These are phyloP conservation scores for Lasiosphaeris hirsuta DNA, from an alignment of 495 filamentous ascomycete species.

Conservation along the genomic window DNA sequence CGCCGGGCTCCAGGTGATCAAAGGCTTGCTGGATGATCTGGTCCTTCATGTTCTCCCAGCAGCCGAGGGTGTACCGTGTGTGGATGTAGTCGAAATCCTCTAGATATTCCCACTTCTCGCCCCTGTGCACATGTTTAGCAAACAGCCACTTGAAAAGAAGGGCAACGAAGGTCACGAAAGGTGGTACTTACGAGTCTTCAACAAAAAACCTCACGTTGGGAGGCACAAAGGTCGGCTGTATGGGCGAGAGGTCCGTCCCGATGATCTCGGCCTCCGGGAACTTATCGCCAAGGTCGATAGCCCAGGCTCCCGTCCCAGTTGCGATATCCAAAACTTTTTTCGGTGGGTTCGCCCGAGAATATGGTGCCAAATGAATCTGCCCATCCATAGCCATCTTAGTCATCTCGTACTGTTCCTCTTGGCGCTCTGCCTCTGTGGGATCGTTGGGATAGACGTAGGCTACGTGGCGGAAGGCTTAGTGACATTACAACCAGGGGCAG, in stretches of 20 bases:
- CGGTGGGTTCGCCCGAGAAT: conserved; percentile 41
- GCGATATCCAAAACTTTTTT: conserved; percentile 64
- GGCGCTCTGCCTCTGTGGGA: conserved; percentile 46
- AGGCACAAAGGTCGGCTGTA: conserved; percentile 43
- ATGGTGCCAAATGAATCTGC: conserved; percentile 57
- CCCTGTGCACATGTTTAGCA: not conserved
- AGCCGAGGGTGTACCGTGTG: conserved; percentile 44
- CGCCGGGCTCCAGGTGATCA: conserved; percentile 58
- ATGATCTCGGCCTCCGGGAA: conserved; percentile 41
- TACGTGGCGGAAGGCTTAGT: conserved; percentile 11
- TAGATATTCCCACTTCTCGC: conserved; percentile 24
- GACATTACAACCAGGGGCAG: not conserved
- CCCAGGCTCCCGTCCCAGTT: conserved; percentile 60
- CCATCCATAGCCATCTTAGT: conserved; percentile 51
- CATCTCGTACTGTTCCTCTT: conserved; percentile 60
- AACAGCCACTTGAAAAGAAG: not conserved
- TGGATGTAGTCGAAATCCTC: conserved; percentile 48
- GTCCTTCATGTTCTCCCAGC: conserved; percentile 41
- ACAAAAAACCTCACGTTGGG: conserved; percentile 46
- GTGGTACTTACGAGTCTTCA: conserved; percentile 40
- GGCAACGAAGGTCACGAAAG: too few relatives aligned
- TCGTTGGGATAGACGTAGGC: conserved; percentile 63
- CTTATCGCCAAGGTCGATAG: conserved; percentile 44
- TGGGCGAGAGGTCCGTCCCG: conserved; percentile 41
- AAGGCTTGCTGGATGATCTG: conserved; percentile 39